These are phyloP conservation scores for Zoysia japonica DNA, from an alignment of 176 grass and related monocot species.

Conservation along the genomic window DNA sequence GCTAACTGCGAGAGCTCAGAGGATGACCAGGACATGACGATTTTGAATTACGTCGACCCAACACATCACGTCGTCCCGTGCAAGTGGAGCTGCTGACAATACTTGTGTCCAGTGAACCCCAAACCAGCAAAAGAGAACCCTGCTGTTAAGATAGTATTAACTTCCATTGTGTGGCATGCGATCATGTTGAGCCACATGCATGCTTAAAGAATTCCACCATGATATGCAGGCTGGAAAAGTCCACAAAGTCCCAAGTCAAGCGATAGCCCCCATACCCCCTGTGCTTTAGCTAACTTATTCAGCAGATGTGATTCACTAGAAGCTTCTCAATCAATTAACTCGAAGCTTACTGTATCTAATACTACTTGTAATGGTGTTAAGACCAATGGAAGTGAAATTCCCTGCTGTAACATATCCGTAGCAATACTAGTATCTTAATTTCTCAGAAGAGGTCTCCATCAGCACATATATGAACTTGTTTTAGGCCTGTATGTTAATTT, in stretches of 20 bases:
- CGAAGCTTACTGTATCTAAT: neutral
- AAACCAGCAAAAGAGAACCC: neutral
- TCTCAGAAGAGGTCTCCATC: neutral
- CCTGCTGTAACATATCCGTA: neutral
- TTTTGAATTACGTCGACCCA: conserved; percentile 37
- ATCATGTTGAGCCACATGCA: neutral
- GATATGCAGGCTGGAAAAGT: neutral
- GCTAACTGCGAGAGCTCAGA: neutral
- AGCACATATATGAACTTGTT: neutral
- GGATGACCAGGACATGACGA: conserved; percentile 28
- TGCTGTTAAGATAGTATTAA: neutral
- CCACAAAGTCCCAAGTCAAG: conserved; percentile 30
- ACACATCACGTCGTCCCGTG: conserved; percentile 36
- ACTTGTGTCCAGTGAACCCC: conserved; percentile 20
- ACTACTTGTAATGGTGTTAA: neutral
- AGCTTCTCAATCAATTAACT: neutral
- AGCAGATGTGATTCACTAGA: neutral
- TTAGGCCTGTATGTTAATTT: neutral
- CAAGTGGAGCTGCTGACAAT: conserved; percentile 42
- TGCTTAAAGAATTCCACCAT: neutral
- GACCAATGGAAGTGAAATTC: neutral
- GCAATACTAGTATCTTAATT: neutral
- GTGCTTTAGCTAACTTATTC: conserved; percentile 4
- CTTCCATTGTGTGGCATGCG: neutral
- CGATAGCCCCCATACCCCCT: neutral